Conservation (phyloP, 345 rosid genomes). For the Brassica carinata region DNA sequence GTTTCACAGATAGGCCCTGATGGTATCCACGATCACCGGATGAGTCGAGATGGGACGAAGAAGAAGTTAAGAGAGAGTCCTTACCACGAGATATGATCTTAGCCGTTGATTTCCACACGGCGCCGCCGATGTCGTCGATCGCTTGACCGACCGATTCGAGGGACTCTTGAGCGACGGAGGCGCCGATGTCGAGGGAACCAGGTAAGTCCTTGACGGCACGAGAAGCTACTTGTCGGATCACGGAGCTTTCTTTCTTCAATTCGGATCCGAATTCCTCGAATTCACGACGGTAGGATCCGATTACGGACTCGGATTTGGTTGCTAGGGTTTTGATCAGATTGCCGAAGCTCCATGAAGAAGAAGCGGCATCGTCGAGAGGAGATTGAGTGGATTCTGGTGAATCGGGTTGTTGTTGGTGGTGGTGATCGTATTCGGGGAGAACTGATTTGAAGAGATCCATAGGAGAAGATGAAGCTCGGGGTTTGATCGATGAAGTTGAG, state of each 20-base stretch:
- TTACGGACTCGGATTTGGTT: slow-evolving; percentile 64
- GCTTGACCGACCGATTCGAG: slow-evolving; percentile 79
- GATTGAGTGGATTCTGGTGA: slow-evolving; percentile 26
- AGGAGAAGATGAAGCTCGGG: background rate
- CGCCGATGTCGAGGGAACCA: slow-evolving; percentile 65
- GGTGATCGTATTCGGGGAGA: slow-evolving; percentile 48
- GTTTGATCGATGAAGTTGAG: background rate
- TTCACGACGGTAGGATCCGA: slow-evolving; percentile 69
- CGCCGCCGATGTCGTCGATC: slow-evolving; percentile 75
- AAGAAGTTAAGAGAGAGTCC: slow-evolving; percentile 39
- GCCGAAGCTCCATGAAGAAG: slow-evolving; percentile 60
- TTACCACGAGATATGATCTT: slow-evolving; percentile 70
- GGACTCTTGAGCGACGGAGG: slow-evolving; percentile 76
- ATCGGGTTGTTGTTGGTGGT: slow-evolving; percentile 42
- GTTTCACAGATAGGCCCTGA: slow-evolving; percentile 35
- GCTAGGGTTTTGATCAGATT: slow-evolving; percentile 56
- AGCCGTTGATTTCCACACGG: slow-evolving; percentile 78
- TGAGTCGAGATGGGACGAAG: slow-evolving; percentile 39
- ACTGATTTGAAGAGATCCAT: slow-evolving; percentile 85
- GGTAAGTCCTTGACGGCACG: slow-evolving; percentile 74
- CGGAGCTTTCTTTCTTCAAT: slow-evolving; percentile 62
- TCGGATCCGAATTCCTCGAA: slow-evolving; percentile 79
- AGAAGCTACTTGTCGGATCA: slow-evolving; percentile 68
- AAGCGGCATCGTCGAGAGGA: slow-evolving; percentile 14
- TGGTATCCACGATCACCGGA: slow-evolving; percentile 11